Evolutionary conservation across 2,329 filamentous ascomycete genomes (phyloP).

Genomic region (Aspergillus calidoustus): DNA sequence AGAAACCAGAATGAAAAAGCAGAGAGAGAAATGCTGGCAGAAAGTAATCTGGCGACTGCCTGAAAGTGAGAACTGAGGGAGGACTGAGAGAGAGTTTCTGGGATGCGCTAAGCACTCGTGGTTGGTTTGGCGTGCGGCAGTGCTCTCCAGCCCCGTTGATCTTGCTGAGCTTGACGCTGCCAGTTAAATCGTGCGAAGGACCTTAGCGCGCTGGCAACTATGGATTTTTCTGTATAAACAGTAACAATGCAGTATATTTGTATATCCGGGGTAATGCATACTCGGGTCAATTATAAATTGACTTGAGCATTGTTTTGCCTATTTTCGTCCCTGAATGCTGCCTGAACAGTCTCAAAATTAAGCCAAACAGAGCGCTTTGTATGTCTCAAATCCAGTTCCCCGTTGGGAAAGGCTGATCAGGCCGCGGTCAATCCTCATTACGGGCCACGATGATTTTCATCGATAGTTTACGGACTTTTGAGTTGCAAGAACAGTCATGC

Average conservation of each 20-base stretch:
- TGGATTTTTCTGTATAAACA: neutral
- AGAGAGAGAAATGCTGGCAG: neutral
- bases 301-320: neutral
- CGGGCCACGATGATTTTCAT: slow-evolving; percentile 11
- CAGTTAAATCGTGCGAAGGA: neutral
- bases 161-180: slow-evolving; percentile 8
- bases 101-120: slow-evolving; percentile 11
- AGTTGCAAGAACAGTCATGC: neutral
- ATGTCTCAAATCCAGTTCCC: neutral
- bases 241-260: neutral
- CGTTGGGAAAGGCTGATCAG: neutral
- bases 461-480: neutral
- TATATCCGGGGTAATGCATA: neutral
- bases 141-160: slow-evolving; percentile 13
- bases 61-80: slow-evolving; percentile 10
- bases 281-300: neutral
- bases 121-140: slow-evolving; percentile 19
- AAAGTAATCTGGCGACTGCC: slow-evolving; percentile 4
- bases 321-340: neutral
- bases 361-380: slow-evolving; percentile 2
- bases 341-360: neutral
- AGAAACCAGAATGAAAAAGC: slow-evolving; percentile 3
- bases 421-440: slow-evolving; percentile 9
- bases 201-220: neutral
- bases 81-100: slow-evolving; percentile 4